Evolutionary conservation across 1,284 basidiomycete species (phyloP), one percentile per base, ranked within the genome.

Genomic region (Pterulicium gracile): DNA sequence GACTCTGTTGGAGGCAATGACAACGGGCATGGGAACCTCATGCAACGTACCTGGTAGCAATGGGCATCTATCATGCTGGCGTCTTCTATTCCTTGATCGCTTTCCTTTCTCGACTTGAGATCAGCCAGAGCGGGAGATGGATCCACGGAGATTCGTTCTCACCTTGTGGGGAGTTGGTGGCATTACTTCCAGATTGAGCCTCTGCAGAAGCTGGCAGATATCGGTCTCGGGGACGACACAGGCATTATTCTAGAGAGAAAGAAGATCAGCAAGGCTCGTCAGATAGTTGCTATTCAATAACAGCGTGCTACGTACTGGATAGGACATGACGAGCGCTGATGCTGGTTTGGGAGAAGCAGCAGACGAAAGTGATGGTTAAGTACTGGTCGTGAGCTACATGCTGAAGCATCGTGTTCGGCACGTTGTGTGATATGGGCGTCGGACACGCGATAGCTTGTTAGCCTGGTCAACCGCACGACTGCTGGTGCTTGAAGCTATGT

Each of bases 141-240:
- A 21, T 18, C 22, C 27, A 24, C 13, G 19, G 17, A 23, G 22
- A 43, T 36, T 21, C 1, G 20, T 46, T 48, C 58, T 61, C 54
- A 66, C 63, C 58, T 58, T 56, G 35, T 52, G 49, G 46, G 53
- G 43, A 12, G 56, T 49, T 17, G 22, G 35, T 27, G 43, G 59
- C 50, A 22, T 65, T 63, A 55, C 61, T 61, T 63, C 63, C 14
- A 75, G 58, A 41, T 65, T 68, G 66, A 77, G 66, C n/a, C 66
- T 65, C 41, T 69, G 64, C 32, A 77, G 50, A 1, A 76, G 59
- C 44, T 65, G 61, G 53, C 75, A 77, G 14, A 77, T 58, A 56
- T 77, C 71, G 50, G 69, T 55, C 44, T 69, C 67, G 27, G 27
- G n/a, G 27, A 10, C 7, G 27, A 10, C n/a, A n/a, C 27, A 32